A percentile compares a stretch with the other conserved stretches of the same genome.
These are phyloP conservation scores for Aspergillus pseudoterreus DNA, from an alignment of 2,329 filamentous ascomycete genomes.

Conservation along the genomic window DNA sequence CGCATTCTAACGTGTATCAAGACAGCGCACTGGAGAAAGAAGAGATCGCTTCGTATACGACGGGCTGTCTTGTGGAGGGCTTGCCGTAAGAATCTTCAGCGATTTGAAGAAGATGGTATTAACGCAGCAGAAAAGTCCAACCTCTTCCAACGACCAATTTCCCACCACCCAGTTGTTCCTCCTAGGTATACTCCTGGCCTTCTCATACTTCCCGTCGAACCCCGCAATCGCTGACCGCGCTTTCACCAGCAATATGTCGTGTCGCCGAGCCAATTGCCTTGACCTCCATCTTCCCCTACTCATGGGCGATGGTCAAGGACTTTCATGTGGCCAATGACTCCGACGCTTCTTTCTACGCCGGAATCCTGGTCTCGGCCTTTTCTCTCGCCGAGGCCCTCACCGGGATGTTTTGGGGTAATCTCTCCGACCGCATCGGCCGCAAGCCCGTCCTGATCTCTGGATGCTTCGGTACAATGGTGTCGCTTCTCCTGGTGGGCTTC, in stretches of 20 bases:
- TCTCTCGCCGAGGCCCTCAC: conserved; percentile 77
- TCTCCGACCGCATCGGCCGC: conserved; percentile 77
- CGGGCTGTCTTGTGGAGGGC: conserved; percentile 18
- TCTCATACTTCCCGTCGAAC: conserved; percentile 1
- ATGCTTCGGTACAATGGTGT: conserved; percentile 76
- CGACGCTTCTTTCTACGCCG: conserved; percentile 84
- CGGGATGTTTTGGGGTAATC: conserved; percentile 81
- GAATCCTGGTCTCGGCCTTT: conserved; percentile 82
- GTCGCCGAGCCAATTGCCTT: conserved; percentile 89
- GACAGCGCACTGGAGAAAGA: not conserved
- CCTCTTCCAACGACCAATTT: conserved; percentile 68
- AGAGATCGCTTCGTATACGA: not conserved
- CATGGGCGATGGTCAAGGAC: conserved; percentile 75
- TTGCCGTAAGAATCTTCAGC: conserved; percentile 52
- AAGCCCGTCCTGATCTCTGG: conserved; percentile 82
- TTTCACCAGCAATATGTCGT: conserved; percentile 72
- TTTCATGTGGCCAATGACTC: conserved; percentile 68
- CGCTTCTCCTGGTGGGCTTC: conserved; percentile 78
- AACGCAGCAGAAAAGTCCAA: conserved; percentile 54
- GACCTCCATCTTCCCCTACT: conserved; percentile 90
- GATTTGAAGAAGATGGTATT: conserved; percentile 55
- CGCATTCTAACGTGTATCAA: not conserved
- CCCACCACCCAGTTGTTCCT: conserved; percentile 79
- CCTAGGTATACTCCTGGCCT: conserved; percentile 58
- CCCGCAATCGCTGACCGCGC: not conserved